Conservation (phyloP, 2,329 filamentous ascomycete genomes). For the Monosporascus sp. region DNA sequence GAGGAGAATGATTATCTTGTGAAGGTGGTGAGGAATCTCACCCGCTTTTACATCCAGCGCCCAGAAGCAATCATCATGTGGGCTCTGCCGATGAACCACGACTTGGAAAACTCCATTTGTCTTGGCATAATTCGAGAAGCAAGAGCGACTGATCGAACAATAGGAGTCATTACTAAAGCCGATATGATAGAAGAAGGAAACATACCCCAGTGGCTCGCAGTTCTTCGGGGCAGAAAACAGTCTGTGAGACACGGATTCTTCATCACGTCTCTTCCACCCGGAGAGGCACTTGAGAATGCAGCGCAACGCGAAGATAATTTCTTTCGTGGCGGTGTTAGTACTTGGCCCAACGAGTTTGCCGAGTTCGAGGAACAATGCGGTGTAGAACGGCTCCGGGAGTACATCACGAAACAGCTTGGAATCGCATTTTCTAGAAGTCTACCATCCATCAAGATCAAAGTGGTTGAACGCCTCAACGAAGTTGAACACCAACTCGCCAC, state of each 20-base stretch:
- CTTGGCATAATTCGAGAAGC: constrained; percentile 57
- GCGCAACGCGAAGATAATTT: constrained; percentile 46
- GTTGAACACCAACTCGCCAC: constrained; percentile 50
- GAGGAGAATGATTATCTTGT: constrained; percentile 64
- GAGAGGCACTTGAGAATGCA: constrained; percentile 47
- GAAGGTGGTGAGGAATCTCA: constrained; percentile 64
- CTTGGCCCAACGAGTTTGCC: constrained; percentile 46
- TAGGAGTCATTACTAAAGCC: constrained; percentile 81
- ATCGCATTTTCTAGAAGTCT: constrained; percentile 49
- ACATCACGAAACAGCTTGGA: constrained; percentile 47
- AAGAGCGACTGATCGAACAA: constrained; percentile 52
- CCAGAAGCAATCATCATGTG: constrained; percentile 70
- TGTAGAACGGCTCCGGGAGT: constrained; percentile 46
- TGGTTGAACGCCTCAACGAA: constrained; percentile 39
- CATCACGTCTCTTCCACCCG: constrained; percentile 62
- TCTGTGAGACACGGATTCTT: constrained; percentile 70
- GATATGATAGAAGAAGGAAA: constrained; percentile 57
- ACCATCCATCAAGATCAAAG: constrained; percentile 48
- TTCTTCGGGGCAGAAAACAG: constrained; percentile 59
- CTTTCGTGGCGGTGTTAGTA: constrained; percentile 36
- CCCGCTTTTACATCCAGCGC: constrained; percentile 63
- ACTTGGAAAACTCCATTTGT: constrained; percentile 70
- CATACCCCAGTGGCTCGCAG: constrained; percentile 52
- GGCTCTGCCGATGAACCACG: constrained; percentile 70
- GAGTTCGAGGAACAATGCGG: constrained; percentile 45